A percentile compares a stretch with the other conserved stretches of the same genome.
Evolutionary conservation across 306 rosid species (phyloP).

Genomic region (Lathyrus tuberosus): DNA sequence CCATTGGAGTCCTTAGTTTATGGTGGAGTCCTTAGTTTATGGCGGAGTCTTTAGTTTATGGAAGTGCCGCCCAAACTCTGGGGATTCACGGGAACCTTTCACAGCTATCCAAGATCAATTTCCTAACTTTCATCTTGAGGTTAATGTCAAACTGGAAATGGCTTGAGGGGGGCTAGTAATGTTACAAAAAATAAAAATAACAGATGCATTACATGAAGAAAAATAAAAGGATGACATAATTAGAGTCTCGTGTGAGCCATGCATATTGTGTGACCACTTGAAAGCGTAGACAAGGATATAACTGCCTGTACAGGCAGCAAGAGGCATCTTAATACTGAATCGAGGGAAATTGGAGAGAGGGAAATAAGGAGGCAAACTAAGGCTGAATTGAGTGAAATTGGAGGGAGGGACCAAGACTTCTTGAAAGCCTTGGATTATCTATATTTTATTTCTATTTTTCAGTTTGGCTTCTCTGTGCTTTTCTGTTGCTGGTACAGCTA

Average conservation of each 20-base stretch:
- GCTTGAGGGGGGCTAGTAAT: conserved; percentile 10
- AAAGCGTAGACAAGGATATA: conserved; percentile 2
- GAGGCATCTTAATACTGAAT: not conserved
- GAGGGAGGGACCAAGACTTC: not conserved
- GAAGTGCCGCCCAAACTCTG: conserved; percentile 2
- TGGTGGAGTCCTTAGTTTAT: conserved; percentile 1
- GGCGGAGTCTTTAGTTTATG: too few relatives aligned
- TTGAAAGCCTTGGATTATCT: conserved; percentile 7
- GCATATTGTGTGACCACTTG: too few relatives aligned
- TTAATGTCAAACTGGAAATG: not conserved
- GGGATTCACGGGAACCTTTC: conserved; percentile 25
- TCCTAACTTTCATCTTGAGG: conserved; percentile 8
- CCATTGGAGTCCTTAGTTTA: not conserved
- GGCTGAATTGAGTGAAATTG: conserved; percentile 1
- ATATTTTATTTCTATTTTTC: conserved; percentile 23
- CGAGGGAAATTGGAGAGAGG: not conserved
- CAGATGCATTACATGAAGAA: not conserved
- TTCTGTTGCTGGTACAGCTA: conserved; percentile 1
- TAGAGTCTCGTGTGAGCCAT: too few relatives aligned
- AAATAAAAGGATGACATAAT: too few relatives aligned
- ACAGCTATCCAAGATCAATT: conserved; percentile 3
- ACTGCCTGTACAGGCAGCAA: not conserved
- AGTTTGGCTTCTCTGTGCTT: conserved; percentile 29
- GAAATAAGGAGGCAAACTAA: conserved; percentile 10
- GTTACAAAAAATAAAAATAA: not conserved